These are phyloP conservation scores for Tricholomella constricta DNA, from an alignment of 768 basidiomycete species.

Conservation along the genomic window DNA sequence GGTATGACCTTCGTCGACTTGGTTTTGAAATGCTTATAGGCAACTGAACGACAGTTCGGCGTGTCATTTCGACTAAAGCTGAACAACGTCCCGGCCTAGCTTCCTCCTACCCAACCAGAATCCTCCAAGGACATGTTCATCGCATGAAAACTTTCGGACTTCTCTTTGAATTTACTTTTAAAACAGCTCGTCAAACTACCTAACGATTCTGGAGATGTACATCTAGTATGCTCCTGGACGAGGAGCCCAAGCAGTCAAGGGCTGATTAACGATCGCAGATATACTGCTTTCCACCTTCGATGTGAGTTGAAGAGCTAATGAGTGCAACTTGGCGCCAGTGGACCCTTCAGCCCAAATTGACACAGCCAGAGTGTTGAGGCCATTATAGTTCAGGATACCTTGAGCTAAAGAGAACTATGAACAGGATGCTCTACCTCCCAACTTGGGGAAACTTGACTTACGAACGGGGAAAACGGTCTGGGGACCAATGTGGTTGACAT, in stretches of 20 bases:
- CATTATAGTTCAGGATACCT: slow-evolving; percentile 52
- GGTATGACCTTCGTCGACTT: too few species aligned
- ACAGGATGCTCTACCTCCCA: not conserved
- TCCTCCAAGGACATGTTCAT: too few species aligned
- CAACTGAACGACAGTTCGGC: too few species aligned
- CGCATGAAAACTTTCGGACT: too few species aligned
- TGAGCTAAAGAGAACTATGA: slow-evolving; percentile 33
- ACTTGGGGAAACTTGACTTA: slow-evolving; percentile 25
- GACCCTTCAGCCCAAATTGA: slow-evolving; percentile 47
- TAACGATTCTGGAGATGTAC: too few species aligned
- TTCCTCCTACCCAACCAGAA: too few species aligned
- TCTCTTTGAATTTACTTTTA: too few species aligned
- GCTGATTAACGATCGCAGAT: slow-evolving; percentile 34
- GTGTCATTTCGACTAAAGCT: too few species aligned
- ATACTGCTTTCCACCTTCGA: slow-evolving; percentile 41
- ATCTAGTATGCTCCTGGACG: slow-evolving; percentile 36
- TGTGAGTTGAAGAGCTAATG: slow-evolving; percentile 38
- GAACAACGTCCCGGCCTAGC: too few species aligned
- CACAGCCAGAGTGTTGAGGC: slow-evolving; percentile 47
- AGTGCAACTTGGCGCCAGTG: slow-evolving; percentile 43
- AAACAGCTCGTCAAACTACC: too few species aligned
- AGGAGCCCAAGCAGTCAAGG: slow-evolving; percentile 32
- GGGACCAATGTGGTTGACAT: slow-evolving; percentile 46
- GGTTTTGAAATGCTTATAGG: too few species aligned
- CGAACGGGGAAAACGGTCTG: slow-evolving; percentile 44